Percentiles rank a stretch among this genome's conserved stretches.
Conservation (phyloP, 192 early-diverging fungal genomes). For the Jimgerdemannia flammicorona region DNA sequence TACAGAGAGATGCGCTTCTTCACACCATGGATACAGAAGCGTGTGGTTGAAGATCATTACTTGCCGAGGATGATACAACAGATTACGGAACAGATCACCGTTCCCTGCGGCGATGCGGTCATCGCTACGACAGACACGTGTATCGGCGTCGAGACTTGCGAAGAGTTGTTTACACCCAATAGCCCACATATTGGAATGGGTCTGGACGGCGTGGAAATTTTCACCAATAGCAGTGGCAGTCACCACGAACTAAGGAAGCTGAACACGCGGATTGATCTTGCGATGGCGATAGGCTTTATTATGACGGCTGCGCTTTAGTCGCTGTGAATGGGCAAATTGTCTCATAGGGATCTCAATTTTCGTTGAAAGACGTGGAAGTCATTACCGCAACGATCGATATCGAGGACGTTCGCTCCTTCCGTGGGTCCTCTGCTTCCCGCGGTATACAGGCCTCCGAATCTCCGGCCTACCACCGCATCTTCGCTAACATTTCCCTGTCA, state of each 20-base stretch:
- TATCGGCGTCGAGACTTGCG: slow-evolving; percentile 93
- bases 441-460: slow-evolving; percentile 71
- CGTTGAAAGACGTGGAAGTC: slow-evolving; percentile 92
- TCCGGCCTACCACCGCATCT: slow-evolving; percentile 62
- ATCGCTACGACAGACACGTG: slow-evolving; percentile 80
- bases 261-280: slow-evolving; percentile 85
- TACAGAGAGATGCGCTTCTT: slow-evolving; percentile 98
- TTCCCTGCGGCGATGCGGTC: slow-evolving; percentile 91
- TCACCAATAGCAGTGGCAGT: slow-evolving; percentile 92
- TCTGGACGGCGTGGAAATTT: slow-evolving; percentile 95
- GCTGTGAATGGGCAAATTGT: slow-evolving; percentile 85
- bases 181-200: slow-evolving; percentile 92
- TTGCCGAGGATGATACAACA: slow-evolving; percentile 79
- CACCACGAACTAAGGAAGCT: slow-evolving; percentile 98
- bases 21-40: slow-evolving; percentile 70
- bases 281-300: slow-evolving; percentile 97
- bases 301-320: slow-evolving; percentile 92
- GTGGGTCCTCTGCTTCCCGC: slow-evolving; percentile 68
- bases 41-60: slow-evolving; percentile 69
- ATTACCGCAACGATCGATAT: slow-evolving; percentile 89
- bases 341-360: slow-evolving; percentile 91
- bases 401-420: slow-evolving; percentile 79
- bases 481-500: slow-evolving; percentile 55
- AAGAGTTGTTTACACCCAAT: slow-evolving; percentile 94
- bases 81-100: slow-evolving; percentile 77